A percentile compares a stretch with the other conserved stretches of the same genome.
Evolutionary conservation across 176 grass and related monocot genomes (phyloP).

Genomic region (Triticum dicoccoides): DNA sequence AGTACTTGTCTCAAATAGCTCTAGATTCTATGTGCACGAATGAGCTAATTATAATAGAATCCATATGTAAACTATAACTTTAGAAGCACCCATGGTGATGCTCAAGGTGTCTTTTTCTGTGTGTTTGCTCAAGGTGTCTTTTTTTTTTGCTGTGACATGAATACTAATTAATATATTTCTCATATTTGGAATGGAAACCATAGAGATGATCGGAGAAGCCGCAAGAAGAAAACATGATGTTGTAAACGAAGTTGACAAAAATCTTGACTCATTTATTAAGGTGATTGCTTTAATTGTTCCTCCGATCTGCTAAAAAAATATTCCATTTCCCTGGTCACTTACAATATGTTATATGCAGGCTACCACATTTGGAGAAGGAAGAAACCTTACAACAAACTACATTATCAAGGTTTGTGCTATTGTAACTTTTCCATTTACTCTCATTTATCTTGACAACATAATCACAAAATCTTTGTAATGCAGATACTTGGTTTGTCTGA

Average conservation of each 20-base stretch:
- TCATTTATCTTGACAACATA: background rate
- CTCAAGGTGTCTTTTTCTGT: background rate
- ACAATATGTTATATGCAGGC: conserved; percentile 15
- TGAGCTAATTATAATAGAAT: background rate
- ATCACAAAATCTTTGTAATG: background rate
- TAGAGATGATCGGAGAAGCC: conserved; percentile 61
- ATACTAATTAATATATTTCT: background rate
- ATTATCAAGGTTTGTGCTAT: background rate
- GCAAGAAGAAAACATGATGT: conserved; percentile 37
- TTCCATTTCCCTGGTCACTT: background rate
- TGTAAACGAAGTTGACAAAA: conserved; percentile 50
- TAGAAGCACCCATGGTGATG: background rate
- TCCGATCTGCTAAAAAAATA: background rate
- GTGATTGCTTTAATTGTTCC: background rate
- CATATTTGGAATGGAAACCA: background rate
- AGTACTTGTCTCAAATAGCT: background rate
- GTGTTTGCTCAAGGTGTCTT: too few relatives aligned
- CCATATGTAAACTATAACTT: background rate
- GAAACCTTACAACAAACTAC: conserved; percentile 30
- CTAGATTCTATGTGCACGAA: background rate
- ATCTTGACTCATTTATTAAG: conserved; percentile 57
- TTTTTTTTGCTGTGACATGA: background rate
- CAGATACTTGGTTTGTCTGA: conserved; percentile 45
- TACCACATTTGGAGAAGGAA: conserved; percentile 42
- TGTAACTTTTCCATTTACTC: background rate